Evolutionary conservation across 1,284 basidiomycete genomes (phyloP).

Genomic region (Boletellus deceptivus): DNA sequence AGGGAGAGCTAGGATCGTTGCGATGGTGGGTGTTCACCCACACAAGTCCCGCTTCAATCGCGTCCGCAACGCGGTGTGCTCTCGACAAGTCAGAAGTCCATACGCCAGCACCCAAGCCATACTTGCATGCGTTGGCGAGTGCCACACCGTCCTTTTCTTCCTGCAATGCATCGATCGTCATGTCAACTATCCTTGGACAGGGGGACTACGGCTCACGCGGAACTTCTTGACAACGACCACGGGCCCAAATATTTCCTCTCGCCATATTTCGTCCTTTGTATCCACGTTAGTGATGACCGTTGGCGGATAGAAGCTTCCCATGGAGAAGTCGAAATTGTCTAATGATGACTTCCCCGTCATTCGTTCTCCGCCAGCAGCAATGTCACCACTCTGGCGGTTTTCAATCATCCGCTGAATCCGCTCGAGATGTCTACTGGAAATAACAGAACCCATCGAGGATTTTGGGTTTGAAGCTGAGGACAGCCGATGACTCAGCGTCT

Average conservation of each 20-base stretch:
- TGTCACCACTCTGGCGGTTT: conserved; percentile 42
- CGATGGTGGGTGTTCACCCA: conserved; percentile 88
- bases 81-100: conserved; percentile 75
- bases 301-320: conserved; percentile 73
- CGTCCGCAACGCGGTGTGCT: conserved; percentile 66
- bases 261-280: conserved; percentile 65
- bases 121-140: conserved; percentile 73
- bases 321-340: conserved; percentile 66
- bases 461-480: conserved; percentile 60
- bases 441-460: conserved; percentile 76
- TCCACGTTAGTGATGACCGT: conserved; percentile 67
- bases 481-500: not conserved
- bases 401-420: conserved; percentile 62
- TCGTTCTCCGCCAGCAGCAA: conserved; percentile 64
- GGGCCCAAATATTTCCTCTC: conserved; percentile 80
- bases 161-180: conserved; percentile 35
- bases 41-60: conserved; percentile 70
- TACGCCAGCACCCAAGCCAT: conserved; percentile 77
- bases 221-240: conserved; percentile 71
- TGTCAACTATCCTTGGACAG: not conserved
- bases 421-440: conserved; percentile 59
- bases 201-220: conserved; percentile 39
- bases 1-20: conserved; percentile 84
- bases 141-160: conserved; percentile 61
- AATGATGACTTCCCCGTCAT: conserved; percentile 59